phyloP scores from a whole-genome alignment of 306 rosid species.

The Inga laurina region DNA sequence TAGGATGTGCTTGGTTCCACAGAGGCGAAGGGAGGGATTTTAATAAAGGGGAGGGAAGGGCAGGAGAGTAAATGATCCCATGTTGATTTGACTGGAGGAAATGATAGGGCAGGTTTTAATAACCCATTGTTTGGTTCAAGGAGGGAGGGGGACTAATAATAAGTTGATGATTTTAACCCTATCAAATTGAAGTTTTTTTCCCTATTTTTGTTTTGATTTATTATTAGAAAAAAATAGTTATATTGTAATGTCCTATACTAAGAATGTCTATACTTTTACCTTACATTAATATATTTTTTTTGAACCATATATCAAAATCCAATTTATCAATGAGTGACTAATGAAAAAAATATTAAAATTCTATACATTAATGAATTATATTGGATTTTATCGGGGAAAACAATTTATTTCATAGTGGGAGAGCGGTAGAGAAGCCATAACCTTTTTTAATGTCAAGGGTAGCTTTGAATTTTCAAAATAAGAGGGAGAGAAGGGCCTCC shows the following conservation, averaged over 20 bases:
- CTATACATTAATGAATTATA: too few relatives aligned
- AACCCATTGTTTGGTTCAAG: background rate
- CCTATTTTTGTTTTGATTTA: too few relatives aligned
- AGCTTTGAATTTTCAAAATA: background rate
- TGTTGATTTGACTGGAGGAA: background rate
- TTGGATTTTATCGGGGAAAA: too few relatives aligned
- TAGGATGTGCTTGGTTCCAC: background rate
- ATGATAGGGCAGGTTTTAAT: background rate
- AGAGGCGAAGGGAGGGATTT: background rate
- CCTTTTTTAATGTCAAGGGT: background rate
- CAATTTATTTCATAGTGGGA: too few relatives aligned
- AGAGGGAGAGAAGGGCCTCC: background rate
- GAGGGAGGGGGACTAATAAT: too few relatives aligned
- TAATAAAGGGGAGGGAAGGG: background rate
- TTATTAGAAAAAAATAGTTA: too few relatives aligned
- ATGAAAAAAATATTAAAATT: too few relatives aligned
- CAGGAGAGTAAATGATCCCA: background rate
- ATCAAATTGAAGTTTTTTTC: too few relatives aligned
- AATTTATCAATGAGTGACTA: background rate
- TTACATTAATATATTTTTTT: too few relatives aligned
- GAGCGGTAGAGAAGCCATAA: background rate
- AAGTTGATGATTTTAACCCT: too few relatives aligned
- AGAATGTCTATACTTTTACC: background rate
- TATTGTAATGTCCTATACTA: too few relatives aligned
- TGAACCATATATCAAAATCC: too few relatives aligned